Percentiles rank a stretch among this genome's conserved stretches.
These are phyloP conservation scores for Gossypium raimondii DNA, from an alignment of 345 rosid species.

Conservation along the genomic window DNA sequence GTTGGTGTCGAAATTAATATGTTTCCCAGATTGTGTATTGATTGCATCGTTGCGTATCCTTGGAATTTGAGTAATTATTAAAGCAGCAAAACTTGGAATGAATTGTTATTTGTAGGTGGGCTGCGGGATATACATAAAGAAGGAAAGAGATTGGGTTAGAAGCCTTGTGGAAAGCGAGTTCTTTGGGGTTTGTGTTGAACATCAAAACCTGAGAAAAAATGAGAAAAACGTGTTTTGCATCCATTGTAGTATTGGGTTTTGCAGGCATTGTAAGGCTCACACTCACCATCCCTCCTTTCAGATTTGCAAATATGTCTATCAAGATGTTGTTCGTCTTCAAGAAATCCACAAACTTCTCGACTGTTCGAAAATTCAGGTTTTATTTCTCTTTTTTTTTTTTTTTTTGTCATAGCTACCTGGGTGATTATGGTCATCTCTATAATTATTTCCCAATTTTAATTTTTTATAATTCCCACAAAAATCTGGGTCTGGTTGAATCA, in stretches of 20 bases:
- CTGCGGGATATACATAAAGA: slow-evolving; percentile 3
- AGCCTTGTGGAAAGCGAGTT: slow-evolving; percentile 45
- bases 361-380: slow-evolving; percentile 86
- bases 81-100: no score
- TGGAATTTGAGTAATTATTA: no score
- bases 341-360: slow-evolving; percentile 74
- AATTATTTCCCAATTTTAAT: no score
- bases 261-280: slow-evolving; percentile 62
- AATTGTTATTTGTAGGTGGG: background rate
- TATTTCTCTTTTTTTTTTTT: background rate
- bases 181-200: slow-evolving; percentile 54
- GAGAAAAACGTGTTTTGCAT: slow-evolving; percentile 77
- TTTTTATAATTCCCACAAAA: no score
- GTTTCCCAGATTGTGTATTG: no score
- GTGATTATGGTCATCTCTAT: no score
- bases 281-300: slow-evolving; percentile 61
- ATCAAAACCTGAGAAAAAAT: slow-evolving; percentile 53
- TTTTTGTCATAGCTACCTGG: background rate
- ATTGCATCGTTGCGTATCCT: no score
- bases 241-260: slow-evolving; percentile 55
- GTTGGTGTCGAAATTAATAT: background rate
- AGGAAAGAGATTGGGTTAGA: slow-evolving; percentile 36
- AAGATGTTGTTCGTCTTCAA: slow-evolving; percentile 74
- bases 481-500: background rate
- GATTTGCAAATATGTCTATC: slow-evolving; percentile 94